Evolutionary conservation across 1,284 basidiomycete species (phyloP), one percentile per base, ranked within the genome.

Genomic region (Sanghuangporus weigelae): DNA sequence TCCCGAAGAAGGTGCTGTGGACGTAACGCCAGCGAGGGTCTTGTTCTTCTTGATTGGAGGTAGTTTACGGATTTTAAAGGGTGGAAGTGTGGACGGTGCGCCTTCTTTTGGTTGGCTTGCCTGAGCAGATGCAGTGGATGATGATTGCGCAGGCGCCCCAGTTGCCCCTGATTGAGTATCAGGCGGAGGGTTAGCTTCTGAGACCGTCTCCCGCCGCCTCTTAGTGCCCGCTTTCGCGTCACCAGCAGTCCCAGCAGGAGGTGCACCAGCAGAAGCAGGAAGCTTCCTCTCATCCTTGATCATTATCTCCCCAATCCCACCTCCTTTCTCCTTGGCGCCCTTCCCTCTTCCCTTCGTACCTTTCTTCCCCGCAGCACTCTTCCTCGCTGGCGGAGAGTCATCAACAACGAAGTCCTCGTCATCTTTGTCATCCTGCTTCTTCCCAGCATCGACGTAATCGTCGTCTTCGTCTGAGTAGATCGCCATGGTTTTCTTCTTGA

Each of bases 1-100:
- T 39, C 67, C 69, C 2, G 66, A 57, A 12, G 71, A 50, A 21
- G 67, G 63, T n/a, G 62, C 38, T n/a, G 67, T 59, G 8, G 73
- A 19, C 48, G 71, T 67, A 21, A n/a, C 44, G 38, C 46, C 64
- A 14, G 53, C 39, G 14, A 57, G 63, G 4, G 72, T 67, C 71
- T 89, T 90, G 69, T 81, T 87, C 75, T 91, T 91, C 78, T 84
- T 90, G 66, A 91, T 91, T 7, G 82, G 76, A 2, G 89, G 89
- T 12, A 89, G 76, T 69, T 89, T 90, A 57, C 77, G 80, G 69
- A 86, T 87, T 76, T 86, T 87, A 7, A 75, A 73, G 12, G 72
- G 68, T 16, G 75, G 63, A 35, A 71, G 61, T 8, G 12, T 6
- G 5, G 60, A 12, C 2, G 59, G 21, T 21, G 49, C 69, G 36